These are phyloP conservation scores for Chlamydomonas sphaeroides DNA, from an alignment of 139 green algal species.

Conservation along the genomic window DNA sequence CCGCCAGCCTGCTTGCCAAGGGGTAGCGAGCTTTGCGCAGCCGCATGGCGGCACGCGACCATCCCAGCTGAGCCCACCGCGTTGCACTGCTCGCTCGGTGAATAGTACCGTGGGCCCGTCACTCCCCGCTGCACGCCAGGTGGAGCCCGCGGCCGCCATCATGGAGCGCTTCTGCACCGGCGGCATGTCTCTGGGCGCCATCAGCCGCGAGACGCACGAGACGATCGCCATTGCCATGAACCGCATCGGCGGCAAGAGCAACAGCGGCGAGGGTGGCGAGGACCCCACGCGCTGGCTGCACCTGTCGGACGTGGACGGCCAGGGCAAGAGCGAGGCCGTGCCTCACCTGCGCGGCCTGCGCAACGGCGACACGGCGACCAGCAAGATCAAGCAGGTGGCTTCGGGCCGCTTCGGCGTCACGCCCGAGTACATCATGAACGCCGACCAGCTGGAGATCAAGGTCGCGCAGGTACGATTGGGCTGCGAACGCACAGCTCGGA, in stretches of 20 bases:
- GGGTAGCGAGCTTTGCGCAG: too few species aligned
- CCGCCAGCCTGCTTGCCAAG: too few species aligned
- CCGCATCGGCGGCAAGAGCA: constrained; percentile 97
- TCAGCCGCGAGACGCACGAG: constrained; percentile 97
- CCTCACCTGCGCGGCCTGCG: constrained; percentile 93
- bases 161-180: constrained; percentile 98
- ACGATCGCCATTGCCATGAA: constrained; percentile 99
- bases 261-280: constrained; percentile 95
- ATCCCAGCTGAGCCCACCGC: too few species aligned
- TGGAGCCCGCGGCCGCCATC: constrained; percentile 90
- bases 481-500: too few species aligned
- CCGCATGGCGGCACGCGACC: too few species aligned
- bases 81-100: too few species aligned
- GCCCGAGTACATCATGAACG: constrained; percentile 97
- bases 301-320: constrained; percentile 79
- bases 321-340: constrained; percentile 81
- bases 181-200: constrained; percentile 98
- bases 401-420: constrained; percentile 98
- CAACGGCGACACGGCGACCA: constrained; percentile 95
- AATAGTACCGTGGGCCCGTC: constrained; percentile 27
- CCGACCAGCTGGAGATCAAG: constrained; percentile 99
- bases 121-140: constrained; percentile 44
- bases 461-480: constrained; percentile 85
- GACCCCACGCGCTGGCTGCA: constrained; percentile 86
- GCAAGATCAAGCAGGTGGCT: constrained; percentile 94